A percentile compares a stretch with the other conserved stretches of the same genome.
These are phyloP conservation scores for Penicillium goetzii DNA, from an alignment of 495 filamentous ascomycete species.

Conservation along the genomic window DNA sequence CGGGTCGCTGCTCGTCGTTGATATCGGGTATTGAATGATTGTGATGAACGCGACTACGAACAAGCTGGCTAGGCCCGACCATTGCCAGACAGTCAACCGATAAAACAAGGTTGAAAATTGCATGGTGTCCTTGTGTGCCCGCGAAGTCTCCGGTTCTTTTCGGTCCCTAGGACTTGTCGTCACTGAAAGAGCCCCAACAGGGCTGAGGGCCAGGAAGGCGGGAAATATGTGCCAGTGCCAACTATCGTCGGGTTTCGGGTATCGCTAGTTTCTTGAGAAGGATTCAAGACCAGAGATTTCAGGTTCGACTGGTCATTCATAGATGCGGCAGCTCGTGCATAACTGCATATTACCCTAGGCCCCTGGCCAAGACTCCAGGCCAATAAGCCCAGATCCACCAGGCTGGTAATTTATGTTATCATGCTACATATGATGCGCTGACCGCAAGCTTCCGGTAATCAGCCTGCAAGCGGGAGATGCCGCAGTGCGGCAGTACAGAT, in stretches of 20 bases:
- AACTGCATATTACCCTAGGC: too few relatives aligned
- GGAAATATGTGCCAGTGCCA: neutral
- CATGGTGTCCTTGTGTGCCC: neutral
- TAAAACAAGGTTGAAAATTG: neutral
- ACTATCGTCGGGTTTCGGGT: neutral
- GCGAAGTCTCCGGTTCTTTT: neutral
- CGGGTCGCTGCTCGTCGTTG: slow-evolving; percentile 1
- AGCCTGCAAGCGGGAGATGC: neutral
- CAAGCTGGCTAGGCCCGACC: slow-evolving; percentile 17
- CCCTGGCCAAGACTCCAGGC: neutral
- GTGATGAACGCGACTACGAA: slow-evolving; percentile 16
- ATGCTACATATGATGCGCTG: neutral
- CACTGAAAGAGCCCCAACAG: neutral
- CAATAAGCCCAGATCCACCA: neutral
- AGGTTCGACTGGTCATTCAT: neutral
- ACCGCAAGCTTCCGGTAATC: slow-evolving; percentile 2
- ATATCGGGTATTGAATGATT: slow-evolving; percentile 13
- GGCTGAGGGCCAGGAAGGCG: neutral
- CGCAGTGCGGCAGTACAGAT: neutral
- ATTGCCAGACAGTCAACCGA: slow-evolving; percentile 21
- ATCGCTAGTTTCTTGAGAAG: neutral
- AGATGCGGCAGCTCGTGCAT: neutral
- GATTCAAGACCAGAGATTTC: neutral
- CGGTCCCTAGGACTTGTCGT: neutral
- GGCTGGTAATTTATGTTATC: neutral